A percentile compares a stretch with the other conserved stretches of the same genome.
phyloP scores from a whole-genome alignment of 176 grass and related monocot genomes.

The Pharus latifolius region DNA sequence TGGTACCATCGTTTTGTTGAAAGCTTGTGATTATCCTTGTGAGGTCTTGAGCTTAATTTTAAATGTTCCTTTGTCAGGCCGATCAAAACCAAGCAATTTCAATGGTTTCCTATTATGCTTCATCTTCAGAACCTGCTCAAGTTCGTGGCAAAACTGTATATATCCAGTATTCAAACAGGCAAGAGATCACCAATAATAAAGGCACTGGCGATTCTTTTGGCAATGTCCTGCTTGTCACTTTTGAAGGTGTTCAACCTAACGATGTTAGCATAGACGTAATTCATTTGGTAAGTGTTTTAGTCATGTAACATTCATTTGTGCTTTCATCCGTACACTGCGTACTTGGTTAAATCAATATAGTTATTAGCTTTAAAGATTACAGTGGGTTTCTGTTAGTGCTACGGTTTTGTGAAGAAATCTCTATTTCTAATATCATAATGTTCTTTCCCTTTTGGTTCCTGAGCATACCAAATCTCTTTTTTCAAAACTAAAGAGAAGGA shows the following conservation, averaged over 20 bases:
- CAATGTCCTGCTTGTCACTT: slow-evolving; percentile 90
- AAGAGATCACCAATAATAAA: slow-evolving; percentile 95
- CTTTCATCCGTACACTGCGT: too few relatives aligned
- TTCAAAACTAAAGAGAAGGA: too few relatives aligned
- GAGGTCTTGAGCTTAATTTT: slow-evolving; percentile 8
- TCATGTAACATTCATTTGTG: not conserved
- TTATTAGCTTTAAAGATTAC: not conserved
- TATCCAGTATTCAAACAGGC: slow-evolving; percentile 90
- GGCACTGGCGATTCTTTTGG: slow-evolving; percentile 60
- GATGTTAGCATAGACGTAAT: slow-evolving; percentile 96
- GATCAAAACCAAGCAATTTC: slow-evolving; percentile 93
- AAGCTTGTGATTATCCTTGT: too few relatives aligned
- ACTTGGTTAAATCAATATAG: not conserved
- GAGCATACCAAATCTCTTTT: not conserved
- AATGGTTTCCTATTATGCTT: slow-evolving; percentile 91
- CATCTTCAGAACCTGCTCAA: slow-evolving; percentile 84
- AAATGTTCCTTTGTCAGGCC: slow-evolving; percentile 39
- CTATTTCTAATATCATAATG: too few relatives aligned
- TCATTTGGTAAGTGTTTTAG: slow-evolving; percentile 61
- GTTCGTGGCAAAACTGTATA: slow-evolving; percentile 97
- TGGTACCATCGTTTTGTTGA: too few relatives aligned
- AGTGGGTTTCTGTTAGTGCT: not conserved
- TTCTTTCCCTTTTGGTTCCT: not conserved
- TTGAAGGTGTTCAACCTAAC: slow-evolving; percentile 71
- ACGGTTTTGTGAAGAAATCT: not conserved